phyloP scores from a whole-genome alignment of 495 filamentous ascomycete species.

The Lasiosphaeria hispida region DNA sequence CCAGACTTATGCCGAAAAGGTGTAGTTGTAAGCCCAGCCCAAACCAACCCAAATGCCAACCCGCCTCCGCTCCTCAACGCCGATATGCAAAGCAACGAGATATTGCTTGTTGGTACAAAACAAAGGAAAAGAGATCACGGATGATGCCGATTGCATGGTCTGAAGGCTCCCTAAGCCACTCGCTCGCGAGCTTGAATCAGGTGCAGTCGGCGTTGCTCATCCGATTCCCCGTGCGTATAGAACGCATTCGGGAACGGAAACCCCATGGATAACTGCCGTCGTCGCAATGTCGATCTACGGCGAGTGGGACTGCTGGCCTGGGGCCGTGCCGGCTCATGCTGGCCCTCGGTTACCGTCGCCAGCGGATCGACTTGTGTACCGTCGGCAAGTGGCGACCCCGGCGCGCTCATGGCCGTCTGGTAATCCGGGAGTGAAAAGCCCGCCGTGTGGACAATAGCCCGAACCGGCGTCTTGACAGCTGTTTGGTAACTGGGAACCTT shows the following conservation, averaged over 20 bases:
- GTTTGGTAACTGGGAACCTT: slow-evolving; percentile 81
- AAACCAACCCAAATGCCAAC: too few species aligned
- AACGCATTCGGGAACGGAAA: slow-evolving; percentile 14
- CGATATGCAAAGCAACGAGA: background rate
- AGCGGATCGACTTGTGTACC: slow-evolving; percentile 27
- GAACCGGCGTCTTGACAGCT: slow-evolving; percentile 58
- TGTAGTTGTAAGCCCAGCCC: too few species aligned
- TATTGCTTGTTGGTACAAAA: background rate
- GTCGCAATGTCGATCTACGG: slow-evolving; percentile 17
- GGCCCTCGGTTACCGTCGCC: slow-evolving; percentile 1
- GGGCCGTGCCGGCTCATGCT: background rate
- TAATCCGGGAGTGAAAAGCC: slow-evolving; percentile 40
- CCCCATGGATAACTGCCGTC: slow-evolving; percentile 20
- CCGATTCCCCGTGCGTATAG: slow-evolving; percentile 15
- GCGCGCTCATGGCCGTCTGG: slow-evolving; percentile 38
- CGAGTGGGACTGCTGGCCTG: background rate
- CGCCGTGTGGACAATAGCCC: slow-evolving; percentile 35
- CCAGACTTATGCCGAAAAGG: too few species aligned
- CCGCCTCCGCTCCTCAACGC: too few species aligned
- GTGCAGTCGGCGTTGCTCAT: slow-evolving; percentile 27
- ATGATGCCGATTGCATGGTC: background rate
- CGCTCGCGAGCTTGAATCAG: slow-evolving; percentile 29
- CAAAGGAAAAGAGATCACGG: slow-evolving; percentile 3
- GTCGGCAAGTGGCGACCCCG: slow-evolving; percentile 26
- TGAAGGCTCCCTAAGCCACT: slow-evolving; percentile 19